Percentiles rank a stretch among this genome's conserved stretches.
These are phyloP conservation scores for Dioscorea alata DNA, from an alignment of 106 monocot species.

Conservation along the genomic window DNA sequence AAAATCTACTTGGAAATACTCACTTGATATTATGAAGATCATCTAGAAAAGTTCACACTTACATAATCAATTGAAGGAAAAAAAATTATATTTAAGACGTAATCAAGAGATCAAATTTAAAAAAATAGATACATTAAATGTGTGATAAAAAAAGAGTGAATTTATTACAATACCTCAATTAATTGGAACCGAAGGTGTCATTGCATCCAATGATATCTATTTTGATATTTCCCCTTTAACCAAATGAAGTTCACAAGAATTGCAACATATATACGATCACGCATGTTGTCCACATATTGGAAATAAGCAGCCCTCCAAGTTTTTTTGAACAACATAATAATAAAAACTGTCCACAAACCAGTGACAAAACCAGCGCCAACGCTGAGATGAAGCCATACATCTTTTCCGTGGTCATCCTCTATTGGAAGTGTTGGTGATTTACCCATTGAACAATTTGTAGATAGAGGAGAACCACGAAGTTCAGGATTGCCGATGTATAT, in stretches of 20 bases:
- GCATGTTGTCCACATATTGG: not conserved
- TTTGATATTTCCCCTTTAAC: too few relatives aligned
- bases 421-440: not conserved
- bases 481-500: not conserved
- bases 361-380: not conserved
- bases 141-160: too few relatives aligned
- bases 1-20: too few relatives aligned
- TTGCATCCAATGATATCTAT: not conserved
- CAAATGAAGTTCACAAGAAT: too few relatives aligned
- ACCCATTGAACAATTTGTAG: not conserved
- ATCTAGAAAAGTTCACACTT: too few relatives aligned
- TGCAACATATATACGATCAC: not conserved
- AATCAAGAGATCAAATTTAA: too few relatives aligned
- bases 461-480: not conserved
- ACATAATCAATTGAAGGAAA: too few relatives aligned
- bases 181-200: too few relatives aligned
- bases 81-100: too few relatives aligned
- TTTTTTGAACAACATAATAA: not conserved
- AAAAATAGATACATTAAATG: too few relatives aligned
- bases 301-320: not conserved
- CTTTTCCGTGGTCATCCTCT: not conserved
- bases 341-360: not conserved
- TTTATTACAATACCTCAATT: too few relatives aligned
- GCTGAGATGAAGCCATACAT: not conserved
- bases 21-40: too few relatives aligned